Evolutionary conservation across 495 filamentous ascomycete species (phyloP).

Genomic region (Tuber indicum): DNA sequence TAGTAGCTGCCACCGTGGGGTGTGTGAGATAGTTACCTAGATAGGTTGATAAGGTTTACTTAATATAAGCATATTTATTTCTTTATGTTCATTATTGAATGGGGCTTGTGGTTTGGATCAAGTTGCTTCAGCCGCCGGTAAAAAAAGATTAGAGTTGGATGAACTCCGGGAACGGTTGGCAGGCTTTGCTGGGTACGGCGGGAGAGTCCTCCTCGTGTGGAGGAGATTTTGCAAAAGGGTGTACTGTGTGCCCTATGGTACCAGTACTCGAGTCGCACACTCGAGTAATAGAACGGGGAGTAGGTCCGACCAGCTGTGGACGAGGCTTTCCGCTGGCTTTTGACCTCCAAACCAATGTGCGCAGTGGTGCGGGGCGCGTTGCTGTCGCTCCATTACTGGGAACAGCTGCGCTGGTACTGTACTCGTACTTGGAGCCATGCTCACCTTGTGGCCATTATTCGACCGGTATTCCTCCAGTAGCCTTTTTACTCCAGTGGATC

Average conservation of each 20-base stretch:
- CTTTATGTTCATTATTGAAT: background rate
- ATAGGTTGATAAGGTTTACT: background rate
- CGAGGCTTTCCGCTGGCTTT: constrained; percentile 23
- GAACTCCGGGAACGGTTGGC: background rate
- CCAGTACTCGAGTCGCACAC: background rate
- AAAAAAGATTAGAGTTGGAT: background rate
- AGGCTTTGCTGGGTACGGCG: background rate
- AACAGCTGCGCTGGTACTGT: background rate
- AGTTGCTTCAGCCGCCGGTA: background rate
- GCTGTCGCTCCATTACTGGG: background rate
- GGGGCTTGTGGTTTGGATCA: background rate
- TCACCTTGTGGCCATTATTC: background rate
- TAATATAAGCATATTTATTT: background rate
- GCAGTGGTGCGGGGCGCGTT: constrained; percentile 26
- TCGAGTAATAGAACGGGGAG: constrained; percentile 9
- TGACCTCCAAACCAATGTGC: constrained; percentile 17
- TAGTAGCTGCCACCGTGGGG: background rate
- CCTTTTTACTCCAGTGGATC: background rate
- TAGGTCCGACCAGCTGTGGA: constrained; percentile 7
- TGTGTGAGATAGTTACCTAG: background rate
- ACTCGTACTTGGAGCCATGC: background rate
- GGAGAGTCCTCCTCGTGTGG: background rate
- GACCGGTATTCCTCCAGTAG: background rate
- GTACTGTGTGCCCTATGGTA: background rate
- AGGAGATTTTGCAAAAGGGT: background rate